Base-by-base conservation (phyloP, 108 stramenopile species). In the Nannochloropsis gaditana region DNA sequence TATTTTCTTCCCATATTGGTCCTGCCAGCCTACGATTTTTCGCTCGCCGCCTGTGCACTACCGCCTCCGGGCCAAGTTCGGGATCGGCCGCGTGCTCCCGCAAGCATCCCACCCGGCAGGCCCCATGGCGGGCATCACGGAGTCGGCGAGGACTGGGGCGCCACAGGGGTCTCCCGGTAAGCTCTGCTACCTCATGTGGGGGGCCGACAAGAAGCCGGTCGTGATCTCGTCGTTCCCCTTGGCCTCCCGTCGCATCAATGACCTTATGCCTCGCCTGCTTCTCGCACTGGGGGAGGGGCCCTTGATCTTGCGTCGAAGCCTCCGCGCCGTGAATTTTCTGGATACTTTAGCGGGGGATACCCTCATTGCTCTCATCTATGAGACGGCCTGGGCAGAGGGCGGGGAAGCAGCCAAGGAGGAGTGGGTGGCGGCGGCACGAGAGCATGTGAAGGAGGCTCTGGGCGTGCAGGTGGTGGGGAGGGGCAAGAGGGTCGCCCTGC, bases 111-210 rank as follows among this genome's bases (percentile, higher is more conserved):
- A 1, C 31, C 31, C 31, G 31, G 31, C 31, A 31, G 31, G 31
- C 31, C 31, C 31, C 31, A 0, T 31, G 31, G 31, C 31, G 31
- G 31, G 31, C 31, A 31, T 31, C 31, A 31, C 31, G 31, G 31
- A 31, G 31, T 1, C 31, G 1, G 1, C 31, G 31, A 31, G 31
- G 31, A 31, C 31, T 31, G 31, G 31, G 31, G 31, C 31, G 31
- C 31, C 31, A 31, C 31, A 31, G 31, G 31, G 31, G 31, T 31
- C 31, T 31, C 31, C 31, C 31, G 31, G 31, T 31, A 2, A 73
- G 59, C 59, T 73, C n/a, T 73, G 59, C 59, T 73, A 73, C 8
- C 59, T 73, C n/a, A 73, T 73, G 59, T 73, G 59, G 59, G 59
- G 59, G 19, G 4, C 15, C 59, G 59, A 73, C 8, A 15, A 73